Evolutionary conservation across 345 rosid genomes (phyloP).

Genomic region (Salix exigua): DNA sequence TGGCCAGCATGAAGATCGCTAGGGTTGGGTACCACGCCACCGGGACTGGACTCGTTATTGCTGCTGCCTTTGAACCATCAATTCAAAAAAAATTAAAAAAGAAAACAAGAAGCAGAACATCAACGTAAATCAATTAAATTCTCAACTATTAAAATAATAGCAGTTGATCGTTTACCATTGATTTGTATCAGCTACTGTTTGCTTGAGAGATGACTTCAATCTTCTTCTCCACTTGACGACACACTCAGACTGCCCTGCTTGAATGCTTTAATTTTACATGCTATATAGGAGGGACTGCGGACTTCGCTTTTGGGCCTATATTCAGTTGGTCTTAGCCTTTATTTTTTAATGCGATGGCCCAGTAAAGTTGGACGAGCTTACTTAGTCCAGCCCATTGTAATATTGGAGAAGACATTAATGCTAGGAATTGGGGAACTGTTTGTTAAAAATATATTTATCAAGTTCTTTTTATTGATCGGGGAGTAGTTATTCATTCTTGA

Average conservation of each 20-base stretch:
- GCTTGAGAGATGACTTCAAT: neutral
- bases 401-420: neutral
- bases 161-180: neutral
- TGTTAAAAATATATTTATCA: too few relatives aligned
- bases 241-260: neutral
- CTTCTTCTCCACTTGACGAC: neutral
- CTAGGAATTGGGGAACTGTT: too few relatives aligned
- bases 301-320: neutral
- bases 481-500: too few relatives aligned
- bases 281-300: neutral
- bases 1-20: constrained; percentile 52
- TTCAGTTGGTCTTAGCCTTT: neutral
- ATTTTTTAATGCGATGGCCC: neutral
- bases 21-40: constrained; percentile 61
- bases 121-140: neutral
- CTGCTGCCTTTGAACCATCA: constrained; percentile 47
- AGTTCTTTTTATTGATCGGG: too few relatives aligned
- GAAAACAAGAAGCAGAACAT: neutral
- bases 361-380: neutral
- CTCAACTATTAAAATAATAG: neutral
- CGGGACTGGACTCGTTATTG: constrained; percentile 76
- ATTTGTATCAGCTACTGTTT: neutral
- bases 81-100: too few relatives aligned
- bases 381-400: neutral
- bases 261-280: neutral